Evolutionary conservation across 768 basidiomycete genomes (phyloP).

Genomic region (Hortiboletus campestris): DNA sequence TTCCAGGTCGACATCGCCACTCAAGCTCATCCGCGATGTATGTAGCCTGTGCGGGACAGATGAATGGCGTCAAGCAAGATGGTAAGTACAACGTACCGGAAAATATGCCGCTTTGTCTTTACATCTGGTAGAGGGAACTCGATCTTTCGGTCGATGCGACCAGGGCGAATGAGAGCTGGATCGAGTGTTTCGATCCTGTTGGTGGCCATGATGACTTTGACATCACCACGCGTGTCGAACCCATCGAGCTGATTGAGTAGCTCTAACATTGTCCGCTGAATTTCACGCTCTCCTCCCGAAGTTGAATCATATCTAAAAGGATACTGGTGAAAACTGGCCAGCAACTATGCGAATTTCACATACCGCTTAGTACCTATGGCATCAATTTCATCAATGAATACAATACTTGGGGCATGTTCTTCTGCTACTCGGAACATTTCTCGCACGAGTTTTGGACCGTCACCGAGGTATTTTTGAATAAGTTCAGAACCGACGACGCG

Average conservation of each 20-base stretch:
- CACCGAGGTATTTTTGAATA: conserved; percentile 99
- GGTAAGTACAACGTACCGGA: conserved; percentile 54
- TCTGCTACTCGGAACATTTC: conserved; percentile 97
- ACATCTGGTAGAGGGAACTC: conserved; percentile 97
- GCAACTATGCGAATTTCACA: conserved; percentile 17
- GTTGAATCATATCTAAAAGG: conserved; percentile 87
- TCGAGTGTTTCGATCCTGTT: conserved; percentile 97
- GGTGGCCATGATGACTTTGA: conserved; percentile 99
- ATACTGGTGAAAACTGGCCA: conserved; percentile 3
- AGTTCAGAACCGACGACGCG: conserved; percentile 97
- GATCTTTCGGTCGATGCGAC: conserved; percentile 98
- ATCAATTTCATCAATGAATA: conserved; percentile 99
- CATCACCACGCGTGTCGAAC: conserved; percentile 99
- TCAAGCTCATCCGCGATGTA: conserved; percentile 91
- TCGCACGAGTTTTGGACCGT: conserved; percentile 96
- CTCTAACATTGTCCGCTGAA: conserved; percentile 99
- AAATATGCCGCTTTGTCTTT: conserved; percentile 99
- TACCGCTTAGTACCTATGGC: conserved; percentile 97
- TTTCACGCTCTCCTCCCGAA: conserved; percentile 98
- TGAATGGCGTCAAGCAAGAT: conserved; percentile 3
- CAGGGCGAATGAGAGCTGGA: conserved; percentile 96
- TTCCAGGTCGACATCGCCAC: conserved; percentile 87
- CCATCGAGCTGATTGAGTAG: conserved; percentile 97
- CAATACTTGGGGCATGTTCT: conserved; percentile 97
- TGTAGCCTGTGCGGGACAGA: conserved; percentile 56